phyloP scores from a whole-genome alignment of 2,329 filamentous ascomycete genomes.

The Amesomyces nigricolor region DNA sequence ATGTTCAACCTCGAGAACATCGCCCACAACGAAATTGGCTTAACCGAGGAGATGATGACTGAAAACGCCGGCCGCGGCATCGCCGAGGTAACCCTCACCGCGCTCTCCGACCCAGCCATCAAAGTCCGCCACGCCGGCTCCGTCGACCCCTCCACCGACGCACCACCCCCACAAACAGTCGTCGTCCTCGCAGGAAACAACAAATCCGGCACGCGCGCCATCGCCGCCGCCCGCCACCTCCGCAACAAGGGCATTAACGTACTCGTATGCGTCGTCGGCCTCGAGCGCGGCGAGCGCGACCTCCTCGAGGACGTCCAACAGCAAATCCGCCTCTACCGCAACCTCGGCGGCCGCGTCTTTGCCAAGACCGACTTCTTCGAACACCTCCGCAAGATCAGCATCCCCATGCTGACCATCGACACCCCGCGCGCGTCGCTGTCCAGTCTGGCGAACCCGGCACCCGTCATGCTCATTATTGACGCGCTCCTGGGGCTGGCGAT shows the following conservation, averaged over 20 bases:
- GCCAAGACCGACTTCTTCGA: slow-evolving; percentile 58
- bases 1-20: slow-evolving; percentile 92
- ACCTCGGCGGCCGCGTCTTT: slow-evolving; percentile 70
- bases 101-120: slow-evolving; percentile 58
- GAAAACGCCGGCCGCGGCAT: slow-evolving; percentile 88
- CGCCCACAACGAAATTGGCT: slow-evolving; percentile 76
- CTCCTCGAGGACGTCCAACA: slow-evolving; percentile 73
- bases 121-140: slow-evolving; percentile 46
- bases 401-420: slow-evolving; percentile 34
- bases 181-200: slow-evolving; percentile 95
- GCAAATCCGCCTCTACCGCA: slow-evolving; percentile 78
- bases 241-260: slow-evolving; percentile 77
- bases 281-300: slow-evolving; percentile 73
- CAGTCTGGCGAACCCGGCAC: slow-evolving; percentile 50
- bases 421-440: slow-evolving; percentile 31
- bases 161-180: slow-evolving; percentile 36
- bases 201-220: slow-evolving; percentile 75
- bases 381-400: slow-evolving; percentile 45
- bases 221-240: slow-evolving; percentile 81
- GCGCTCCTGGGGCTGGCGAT: slow-evolving; percentile 81
- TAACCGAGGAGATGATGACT: slow-evolving; percentile 84
- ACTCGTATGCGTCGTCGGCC: slow-evolving; percentile 75
- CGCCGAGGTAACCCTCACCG: slow-evolving; percentile 71
- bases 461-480: slow-evolving; percentile 78
- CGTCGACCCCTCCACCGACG: slow-evolving; percentile 28